These are phyloP conservation scores for Diutina mesorugosa DNA, from an alignment of 1,139 yeast genomes.

Conservation along the genomic window DNA sequence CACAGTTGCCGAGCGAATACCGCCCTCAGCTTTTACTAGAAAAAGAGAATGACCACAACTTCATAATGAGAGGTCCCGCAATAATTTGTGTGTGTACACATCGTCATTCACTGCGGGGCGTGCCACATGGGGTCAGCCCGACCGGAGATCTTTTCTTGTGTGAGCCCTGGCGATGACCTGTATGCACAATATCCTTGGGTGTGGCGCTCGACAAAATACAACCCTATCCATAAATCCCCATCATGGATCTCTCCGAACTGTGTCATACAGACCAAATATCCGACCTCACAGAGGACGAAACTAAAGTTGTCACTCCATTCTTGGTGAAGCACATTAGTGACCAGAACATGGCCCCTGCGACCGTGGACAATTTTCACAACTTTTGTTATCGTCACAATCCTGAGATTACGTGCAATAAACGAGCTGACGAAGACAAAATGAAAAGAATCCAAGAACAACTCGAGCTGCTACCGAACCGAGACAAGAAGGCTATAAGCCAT, in stretches of 20 bases:
- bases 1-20: not conserved
- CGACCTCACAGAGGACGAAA: conserved; percentile 5
- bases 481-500: conserved; percentile 59
- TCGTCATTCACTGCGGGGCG: not conserved
- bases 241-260: not conserved
- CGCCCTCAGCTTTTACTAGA: not conserved
- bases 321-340: conserved; percentile 31
- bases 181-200: not conserved
- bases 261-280: not conserved
- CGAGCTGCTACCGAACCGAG: conserved; percentile 46
- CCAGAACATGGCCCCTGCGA: conserved; percentile 8
- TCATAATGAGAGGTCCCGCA: not conserved
- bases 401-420: conserved; percentile 57
- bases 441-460: conserved; percentile 45
- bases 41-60: not conserved
- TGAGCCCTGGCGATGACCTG: not conserved
- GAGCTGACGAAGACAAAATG: conserved; percentile 58
- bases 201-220: not conserved
- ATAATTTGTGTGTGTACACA: not conserved
- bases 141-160: not conserved
- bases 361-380: conserved; percentile 38
- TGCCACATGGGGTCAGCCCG: not conserved
- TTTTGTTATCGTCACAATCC: conserved; percentile 93
- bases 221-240: not conserved
- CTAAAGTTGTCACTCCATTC: conserved; percentile 34